A percentile compares a stretch with the other conserved stretches of the same genome.
These are phyloP conservation scores for Agrostemma githago DNA, from an alignment of 148 eudicot species.

Conservation along the genomic window DNA sequence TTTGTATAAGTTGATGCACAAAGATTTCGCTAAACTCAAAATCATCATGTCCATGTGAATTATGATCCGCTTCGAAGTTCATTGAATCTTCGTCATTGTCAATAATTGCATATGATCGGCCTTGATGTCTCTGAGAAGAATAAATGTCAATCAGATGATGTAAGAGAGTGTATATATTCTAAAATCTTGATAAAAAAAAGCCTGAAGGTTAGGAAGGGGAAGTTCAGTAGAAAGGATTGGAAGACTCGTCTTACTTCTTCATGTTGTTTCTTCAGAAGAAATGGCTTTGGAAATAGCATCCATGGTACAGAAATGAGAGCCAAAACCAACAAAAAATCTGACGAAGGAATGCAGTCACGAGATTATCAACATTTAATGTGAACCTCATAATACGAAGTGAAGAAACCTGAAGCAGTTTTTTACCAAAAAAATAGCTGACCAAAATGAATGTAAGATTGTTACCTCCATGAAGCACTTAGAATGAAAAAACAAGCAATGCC, in stretches of 20 bases:
- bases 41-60: conserved; percentile 56
- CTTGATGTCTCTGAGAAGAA: conserved; percentile 60
- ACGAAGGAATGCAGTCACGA: conserved; percentile 3
- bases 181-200: neutral
- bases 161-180: neutral
- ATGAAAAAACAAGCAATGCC: too few species aligned
- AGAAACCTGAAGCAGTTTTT: conserved; percentile 67
- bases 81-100: conserved; percentile 43
- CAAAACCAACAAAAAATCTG: conserved; percentile 58
- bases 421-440: conserved; percentile 76
- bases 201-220: neutral
- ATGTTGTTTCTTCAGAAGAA: conserved; percentile 78
- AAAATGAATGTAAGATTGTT: too few species aligned
- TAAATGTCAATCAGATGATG: neutral
- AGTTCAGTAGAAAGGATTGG: neutral
- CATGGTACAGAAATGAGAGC: conserved; percentile 84
- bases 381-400: neutral
- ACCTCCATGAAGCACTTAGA: too few species aligned
- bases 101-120: conserved; percentile 48
- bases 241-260: conserved; percentile 48
- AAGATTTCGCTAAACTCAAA: conserved; percentile 73
- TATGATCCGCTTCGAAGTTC: conserved; percentile 48
- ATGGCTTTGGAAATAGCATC: conserved; percentile 91
- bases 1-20: conserved; percentile 83
- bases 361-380: conserved; percentile 3